Percentiles rank a stretch among this genome's conserved stretches.
These are phyloP conservation scores for Discostella stelligeroides DNA, from an alignment of 108 stramenopile species.

Conservation along the genomic window DNA sequence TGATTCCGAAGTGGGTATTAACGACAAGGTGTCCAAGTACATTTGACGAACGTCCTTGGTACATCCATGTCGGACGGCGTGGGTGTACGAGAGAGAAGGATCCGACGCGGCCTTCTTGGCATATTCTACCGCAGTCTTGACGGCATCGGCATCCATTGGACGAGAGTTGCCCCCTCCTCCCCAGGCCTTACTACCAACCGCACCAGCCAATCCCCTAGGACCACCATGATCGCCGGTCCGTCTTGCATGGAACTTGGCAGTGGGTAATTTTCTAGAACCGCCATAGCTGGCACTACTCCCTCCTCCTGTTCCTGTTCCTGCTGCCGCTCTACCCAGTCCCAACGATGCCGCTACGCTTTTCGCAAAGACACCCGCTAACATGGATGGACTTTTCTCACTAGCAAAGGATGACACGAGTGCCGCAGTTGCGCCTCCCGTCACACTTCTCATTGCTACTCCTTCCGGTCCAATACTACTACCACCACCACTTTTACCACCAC, in stretches of 20 bases:
- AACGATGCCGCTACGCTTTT: conserved; percentile 52
- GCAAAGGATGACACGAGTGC: conserved; percentile 69
- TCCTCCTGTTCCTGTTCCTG: conserved; percentile 23
- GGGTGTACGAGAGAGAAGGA: conserved; percentile 67
- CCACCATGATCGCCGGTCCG: conserved; percentile 13
- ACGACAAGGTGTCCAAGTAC: conserved; percentile 63
- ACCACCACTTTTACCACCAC: conserved; percentile 15
- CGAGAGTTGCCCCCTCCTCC: conserved; percentile 8
- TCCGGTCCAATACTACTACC: not conserved
- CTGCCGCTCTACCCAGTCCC: conserved; percentile 14
- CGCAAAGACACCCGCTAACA: conserved; percentile 34
- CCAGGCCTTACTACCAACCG: conserved; percentile 6
- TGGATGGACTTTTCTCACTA: conserved; percentile 67
- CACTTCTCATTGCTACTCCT: conserved; percentile 40
- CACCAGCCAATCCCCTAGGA: not conserved
- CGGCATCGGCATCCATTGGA: conserved; percentile 23
- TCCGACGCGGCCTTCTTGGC: conserved; percentile 67
- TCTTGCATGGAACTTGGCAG: conserved; percentile 27
- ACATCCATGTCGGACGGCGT: conserved; percentile 84
- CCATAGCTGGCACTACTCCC: not conserved
- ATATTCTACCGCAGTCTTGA: conserved; percentile 47
- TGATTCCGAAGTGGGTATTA: conserved; percentile 65
- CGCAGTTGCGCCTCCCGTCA: conserved; percentile 50
- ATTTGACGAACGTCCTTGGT: conserved; percentile 84
- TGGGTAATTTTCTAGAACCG: conserved; percentile 49